Evolutionary conservation across 345 rosid species (phyloP).

Genomic region (Ceriops zippeliana): DNA sequence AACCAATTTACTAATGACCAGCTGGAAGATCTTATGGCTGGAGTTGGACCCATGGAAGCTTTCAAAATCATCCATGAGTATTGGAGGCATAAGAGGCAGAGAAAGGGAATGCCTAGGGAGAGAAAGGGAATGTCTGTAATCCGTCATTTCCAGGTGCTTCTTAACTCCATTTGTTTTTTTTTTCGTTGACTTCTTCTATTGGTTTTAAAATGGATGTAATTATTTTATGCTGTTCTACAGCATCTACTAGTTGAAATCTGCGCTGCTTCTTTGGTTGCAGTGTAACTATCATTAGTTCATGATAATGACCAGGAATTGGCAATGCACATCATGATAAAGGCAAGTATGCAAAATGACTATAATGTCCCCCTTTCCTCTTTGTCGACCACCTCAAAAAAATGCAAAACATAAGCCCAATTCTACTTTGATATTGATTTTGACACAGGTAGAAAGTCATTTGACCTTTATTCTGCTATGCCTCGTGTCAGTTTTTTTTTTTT

Average conservation of each 20-base stretch:
- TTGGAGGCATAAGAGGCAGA: constrained; percentile 81
- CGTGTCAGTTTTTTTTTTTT: too few relatives aligned
- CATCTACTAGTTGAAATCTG: neutral
- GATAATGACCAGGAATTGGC: too few relatives aligned
- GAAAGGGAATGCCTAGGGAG: too few relatives aligned
- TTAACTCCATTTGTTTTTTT: neutral
- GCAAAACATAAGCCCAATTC: too few relatives aligned
- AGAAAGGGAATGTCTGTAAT: constrained; percentile 90
- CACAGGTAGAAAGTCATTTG: too few relatives aligned
- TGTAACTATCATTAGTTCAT: too few relatives aligned
- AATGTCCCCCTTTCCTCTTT: too few relatives aligned
- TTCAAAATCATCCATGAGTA: constrained; percentile 50
- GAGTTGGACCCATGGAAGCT: constrained; percentile 49
- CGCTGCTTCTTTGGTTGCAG: neutral
- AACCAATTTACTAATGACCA: constrained; percentile 66
- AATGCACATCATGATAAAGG: too few relatives aligned
- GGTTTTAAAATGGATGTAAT: neutral
- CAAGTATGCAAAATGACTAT: too few relatives aligned
- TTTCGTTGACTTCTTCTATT: constrained; percentile 6
- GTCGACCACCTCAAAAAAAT: too few relatives aligned
- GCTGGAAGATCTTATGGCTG: constrained; percentile 59
- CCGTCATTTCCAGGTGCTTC: constrained; percentile 87
- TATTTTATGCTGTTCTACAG: neutral
- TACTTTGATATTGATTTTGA: too few relatives aligned
- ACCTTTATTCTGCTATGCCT: too few relatives aligned